Evolutionary conservation across 192 early-diverging fungal species (phyloP), one percentile per base, ranked within the genome.

Genomic region (Podila clonocystis): DNA sequence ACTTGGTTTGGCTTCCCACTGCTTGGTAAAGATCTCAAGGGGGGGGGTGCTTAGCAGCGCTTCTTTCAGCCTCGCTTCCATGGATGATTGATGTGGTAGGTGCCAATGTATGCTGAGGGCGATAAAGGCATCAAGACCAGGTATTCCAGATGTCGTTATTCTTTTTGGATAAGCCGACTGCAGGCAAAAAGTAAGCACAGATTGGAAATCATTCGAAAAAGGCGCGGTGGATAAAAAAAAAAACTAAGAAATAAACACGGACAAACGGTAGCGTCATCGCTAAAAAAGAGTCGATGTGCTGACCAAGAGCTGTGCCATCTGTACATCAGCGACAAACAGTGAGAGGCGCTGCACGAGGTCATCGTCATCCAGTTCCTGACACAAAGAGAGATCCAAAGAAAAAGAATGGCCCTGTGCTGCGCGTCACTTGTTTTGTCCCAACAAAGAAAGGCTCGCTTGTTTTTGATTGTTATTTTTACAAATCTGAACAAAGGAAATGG

Each of bases 141-240:
- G 41, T 45, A 45, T 45, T 45, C 41, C 41, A 45, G 12, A 45
- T 45, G 41, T 45, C 13, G 41, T 45, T 45, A 17, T 41, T 33
- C 20, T 63, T 41, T 33, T 22, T 63, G 19, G 20, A 22, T 24
- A 33, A 63, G 34, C 62, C 62, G 41, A 38, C 62, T 28, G 22
- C 34, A 34, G 24, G 30, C 38, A 57, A 57, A 41, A 65, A 65
- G 28, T 9, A 50, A 68, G n/a, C 20, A 34, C 31, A 38, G 55
- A 50, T 49, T 22, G 58, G 55, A 67, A 69, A 61, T 13, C 11
- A 69, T 29, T 28, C 17, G 29, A 45, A 67, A 19, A 59, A 13
- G 41, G 38, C 15, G 24, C 52, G 50, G 67, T 58, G 12, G 31
- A 29, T 68, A 38, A 22, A 58, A 34, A 41, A 36, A 26, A 29